A percentile compares a stretch with the other conserved stretches of the same genome.
Evolutionary conservation across 139 green algal genomes (phyloP).

Genomic region (Deuterostichococcus epilithicus): DNA sequence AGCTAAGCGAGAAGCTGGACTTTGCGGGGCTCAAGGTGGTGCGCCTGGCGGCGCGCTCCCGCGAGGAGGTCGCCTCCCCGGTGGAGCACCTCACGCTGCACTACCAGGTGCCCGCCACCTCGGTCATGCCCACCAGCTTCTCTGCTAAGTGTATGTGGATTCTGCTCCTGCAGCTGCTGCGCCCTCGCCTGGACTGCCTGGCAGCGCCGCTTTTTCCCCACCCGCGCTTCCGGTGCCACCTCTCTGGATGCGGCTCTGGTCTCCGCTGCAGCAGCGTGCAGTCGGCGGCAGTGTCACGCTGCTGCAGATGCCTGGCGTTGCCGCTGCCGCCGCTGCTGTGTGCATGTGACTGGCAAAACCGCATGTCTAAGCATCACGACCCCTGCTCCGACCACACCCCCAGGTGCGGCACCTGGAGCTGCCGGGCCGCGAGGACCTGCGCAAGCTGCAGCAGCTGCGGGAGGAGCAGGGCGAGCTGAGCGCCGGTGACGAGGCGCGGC

Average conservation of each 20-base stretch:
- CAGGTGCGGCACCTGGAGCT: conserved; percentile 79
- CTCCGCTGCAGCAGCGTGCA: too few relatives aligned
- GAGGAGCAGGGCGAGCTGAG: conserved; percentile 84
- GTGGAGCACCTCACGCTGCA: conserved; percentile 97
- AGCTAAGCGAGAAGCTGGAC: conserved; percentile 92
- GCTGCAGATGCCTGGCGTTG: too few relatives aligned
- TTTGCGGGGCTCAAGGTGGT: conserved; percentile 93
- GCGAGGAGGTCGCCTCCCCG: conserved; percentile 75
- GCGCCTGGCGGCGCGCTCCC: conserved; percentile 81
- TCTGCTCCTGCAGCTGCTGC: too few relatives aligned
- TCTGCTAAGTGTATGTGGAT: not conserved
- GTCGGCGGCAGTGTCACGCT: too few relatives aligned
- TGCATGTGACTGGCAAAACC: too few relatives aligned
- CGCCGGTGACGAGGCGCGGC: conserved; percentile 69
- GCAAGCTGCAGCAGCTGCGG: conserved; percentile 87
- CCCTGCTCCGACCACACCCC: too few relatives aligned
- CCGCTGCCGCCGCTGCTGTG: too few relatives aligned
- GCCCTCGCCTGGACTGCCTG: too few relatives aligned
- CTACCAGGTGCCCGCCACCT: conserved; percentile 63
- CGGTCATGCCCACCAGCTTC: not conserved
- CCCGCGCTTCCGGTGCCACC: too few relatives aligned
- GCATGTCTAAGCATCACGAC: too few relatives aligned
- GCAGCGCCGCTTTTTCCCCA: too few relatives aligned
- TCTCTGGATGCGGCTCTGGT: too few relatives aligned
- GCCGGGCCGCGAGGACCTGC: conserved; percentile 71